Evolutionary conservation across 495 filamentous ascomycete genomes (phyloP), one percentile per base, ranked within the genome.

Genomic region (Aspergillus wentii): DNA sequence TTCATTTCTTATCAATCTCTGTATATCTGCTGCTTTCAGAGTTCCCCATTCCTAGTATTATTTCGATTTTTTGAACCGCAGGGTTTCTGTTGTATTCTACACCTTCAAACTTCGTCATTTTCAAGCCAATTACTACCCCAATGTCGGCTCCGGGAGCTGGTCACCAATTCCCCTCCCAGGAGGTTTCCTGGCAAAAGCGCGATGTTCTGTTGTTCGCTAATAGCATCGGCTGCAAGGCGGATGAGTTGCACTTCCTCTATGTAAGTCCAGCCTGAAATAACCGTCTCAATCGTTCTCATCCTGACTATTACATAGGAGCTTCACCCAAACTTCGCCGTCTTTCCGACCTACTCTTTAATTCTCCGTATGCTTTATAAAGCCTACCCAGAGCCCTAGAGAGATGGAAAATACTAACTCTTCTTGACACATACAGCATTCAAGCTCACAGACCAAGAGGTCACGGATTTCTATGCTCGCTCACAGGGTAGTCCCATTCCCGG

Each of bases 221-320:
- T 62, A 86, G 82, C 62, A 90, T 94, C 54, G 88, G 89, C 13
- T 78, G 75, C 57, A 89, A 79, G 33, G 71, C 73, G n/a, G 79
- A 94, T 40, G 88, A 94, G 68, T 74, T 94, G 47, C 88, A 94
- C 49, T 94, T 94, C 56, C 79, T 94, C 61, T 94, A 88, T 43
- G 87, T 89, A 69, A 23, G 75, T 49, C 21, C 17, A n/a, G 13
- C 3, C 20, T 6, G 13, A 40, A 11, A 3, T 30, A 23, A 8
- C 20, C n/a, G 9, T n/a, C 6, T 28, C 11, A 17, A 11, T 30
- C 13, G n/a, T 23, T 10, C 15, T 22, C n/a, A n/a, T n/a, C n/a
- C 20, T 44, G 23, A 37, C 38, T 18, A 10, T 26, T 35, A 30
- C 33, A 19, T 25, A 91, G 84, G 87, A 91, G 62, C 74, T 90